Conservation (phyloP, 2,329 filamentous ascomycete species). For the Cryphonectria radicalis region DNA sequence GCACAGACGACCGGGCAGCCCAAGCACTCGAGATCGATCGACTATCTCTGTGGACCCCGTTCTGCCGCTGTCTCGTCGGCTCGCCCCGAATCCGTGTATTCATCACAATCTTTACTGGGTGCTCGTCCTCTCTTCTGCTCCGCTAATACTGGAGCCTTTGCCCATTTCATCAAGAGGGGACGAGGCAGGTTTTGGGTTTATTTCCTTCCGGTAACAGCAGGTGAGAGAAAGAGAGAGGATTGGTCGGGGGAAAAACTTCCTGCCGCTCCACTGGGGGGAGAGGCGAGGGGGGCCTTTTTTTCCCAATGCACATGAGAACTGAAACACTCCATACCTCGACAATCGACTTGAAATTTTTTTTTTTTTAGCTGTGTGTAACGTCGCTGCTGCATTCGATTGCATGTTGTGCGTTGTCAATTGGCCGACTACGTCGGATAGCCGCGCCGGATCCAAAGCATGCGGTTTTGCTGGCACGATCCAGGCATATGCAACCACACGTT, state of each 20-base stretch:
- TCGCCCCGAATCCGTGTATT: constrained; percentile 28
- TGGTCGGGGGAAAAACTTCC: neutral
- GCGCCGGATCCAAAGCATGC: neutral
- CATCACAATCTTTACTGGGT: neutral
- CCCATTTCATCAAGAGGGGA: neutral
- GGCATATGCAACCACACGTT: neutral
- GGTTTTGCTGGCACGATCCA: neutral
- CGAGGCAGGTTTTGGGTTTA: neutral
- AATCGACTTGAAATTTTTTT: neutral
- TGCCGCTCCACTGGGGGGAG: neutral
- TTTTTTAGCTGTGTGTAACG: neutral
- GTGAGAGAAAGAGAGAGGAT: neutral
- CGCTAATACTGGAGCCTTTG: constrained; percentile 6
- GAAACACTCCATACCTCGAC: neutral
- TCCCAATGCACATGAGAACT: neutral
- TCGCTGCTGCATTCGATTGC: constrained; percentile 3
- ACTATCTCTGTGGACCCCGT: constrained; percentile 17
- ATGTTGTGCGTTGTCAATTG: constrained; percentile 18
- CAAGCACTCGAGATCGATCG: constrained; percentile 16
- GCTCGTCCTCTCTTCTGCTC: neutral
- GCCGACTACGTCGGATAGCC: constrained; percentile 2
- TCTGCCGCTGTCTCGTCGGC: constrained; percentile 22
- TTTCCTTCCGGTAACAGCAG: neutral
- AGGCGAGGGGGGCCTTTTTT: no score
- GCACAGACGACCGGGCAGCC: constrained; percentile 22